Conservation (phyloP, 108 stramenopile genomes). For the Fragilariopsis cylindrus region DNA sequence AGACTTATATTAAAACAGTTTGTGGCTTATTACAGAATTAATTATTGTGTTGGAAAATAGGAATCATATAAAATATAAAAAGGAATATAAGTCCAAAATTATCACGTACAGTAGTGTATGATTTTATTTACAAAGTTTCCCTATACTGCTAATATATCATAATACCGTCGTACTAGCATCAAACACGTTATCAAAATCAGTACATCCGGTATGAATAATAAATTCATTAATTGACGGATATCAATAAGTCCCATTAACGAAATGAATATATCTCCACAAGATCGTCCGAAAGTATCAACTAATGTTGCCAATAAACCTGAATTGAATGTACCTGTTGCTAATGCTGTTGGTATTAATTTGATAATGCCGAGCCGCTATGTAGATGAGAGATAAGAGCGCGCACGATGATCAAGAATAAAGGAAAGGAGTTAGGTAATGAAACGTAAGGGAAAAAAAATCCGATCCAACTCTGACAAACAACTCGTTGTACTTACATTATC, state of each 20-base stretch:
- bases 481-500: constrained; percentile 40
- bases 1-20: no score
- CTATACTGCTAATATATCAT: constrained; percentile 66
- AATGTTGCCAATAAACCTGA: constrained; percentile 38
- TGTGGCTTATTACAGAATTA: no score
- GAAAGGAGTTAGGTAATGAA: no score
- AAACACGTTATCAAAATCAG: constrained; percentile 51
- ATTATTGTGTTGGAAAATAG: no score
- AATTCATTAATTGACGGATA: constrained; percentile 64
- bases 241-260: constrained; percentile 54
- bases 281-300: constrained; percentile 57
- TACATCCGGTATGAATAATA: constrained; percentile 67
- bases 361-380: constrained; percentile 64
- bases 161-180: constrained; percentile 50
- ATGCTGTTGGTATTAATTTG: constrained; percentile 80
- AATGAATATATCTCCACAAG: constrained; percentile 73
- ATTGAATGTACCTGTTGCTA: constrained; percentile 87
- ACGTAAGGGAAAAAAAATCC: no score
- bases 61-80: no score
- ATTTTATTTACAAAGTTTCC: neutral
- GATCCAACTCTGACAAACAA: no score
- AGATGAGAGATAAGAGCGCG: no score
- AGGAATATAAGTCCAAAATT: no score
- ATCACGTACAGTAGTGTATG: no score
- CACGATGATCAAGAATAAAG: no score